phyloP scores from a whole-genome alignment of 192 early-diverging fungal genomes.

The Umbelopsis sp. region DNA sequence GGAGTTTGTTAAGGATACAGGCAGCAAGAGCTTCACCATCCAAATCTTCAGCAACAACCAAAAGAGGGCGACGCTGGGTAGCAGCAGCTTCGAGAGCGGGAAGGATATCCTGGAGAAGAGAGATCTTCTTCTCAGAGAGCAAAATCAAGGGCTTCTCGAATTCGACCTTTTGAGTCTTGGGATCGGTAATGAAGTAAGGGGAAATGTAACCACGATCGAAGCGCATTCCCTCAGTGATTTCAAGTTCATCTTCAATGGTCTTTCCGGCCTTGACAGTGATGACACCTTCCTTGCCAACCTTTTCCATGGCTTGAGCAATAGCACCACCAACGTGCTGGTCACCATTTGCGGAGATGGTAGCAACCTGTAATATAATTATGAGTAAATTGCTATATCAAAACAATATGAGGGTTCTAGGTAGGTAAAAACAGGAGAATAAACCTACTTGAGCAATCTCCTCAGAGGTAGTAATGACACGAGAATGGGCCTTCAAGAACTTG shows the following conservation, averaged over 20 bases:
- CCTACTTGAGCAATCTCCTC: conserved; percentile 95
- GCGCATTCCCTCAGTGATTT: conserved; percentile 99
- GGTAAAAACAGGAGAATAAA: neutral
- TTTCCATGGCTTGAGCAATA: conserved; percentile 99
- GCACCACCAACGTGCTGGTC: conserved; percentile 94
- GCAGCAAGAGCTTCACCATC: conserved; percentile 99
- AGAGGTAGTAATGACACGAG: conserved; percentile 90
- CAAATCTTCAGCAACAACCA: conserved; percentile 98
- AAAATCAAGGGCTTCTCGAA: conserved; percentile 99
- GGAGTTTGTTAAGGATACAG: conserved; percentile 99
- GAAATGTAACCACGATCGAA: conserved; percentile 99
- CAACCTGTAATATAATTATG: too few relatives aligned
- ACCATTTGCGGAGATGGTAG: conserved; percentile 99
- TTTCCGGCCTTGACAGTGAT: conserved; percentile 99
- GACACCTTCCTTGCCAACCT: conserved; percentile 99
- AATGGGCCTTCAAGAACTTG: conserved; percentile 89
- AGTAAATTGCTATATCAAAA: too few relatives aligned
- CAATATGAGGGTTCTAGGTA: too few relatives aligned
- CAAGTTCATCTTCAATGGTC: conserved; percentile 98
- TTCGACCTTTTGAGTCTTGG: conserved; percentile 98
- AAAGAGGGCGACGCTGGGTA: conserved; percentile 91
- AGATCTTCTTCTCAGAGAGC: conserved; percentile 99
- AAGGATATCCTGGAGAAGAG: conserved; percentile 91
- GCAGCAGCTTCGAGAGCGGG: conserved; percentile 96
- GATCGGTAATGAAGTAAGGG: conserved; percentile 99